Evolutionary conservation across 768 basidiomycete species (phyloP).

Genomic region (Boletus rex-veris): DNA sequence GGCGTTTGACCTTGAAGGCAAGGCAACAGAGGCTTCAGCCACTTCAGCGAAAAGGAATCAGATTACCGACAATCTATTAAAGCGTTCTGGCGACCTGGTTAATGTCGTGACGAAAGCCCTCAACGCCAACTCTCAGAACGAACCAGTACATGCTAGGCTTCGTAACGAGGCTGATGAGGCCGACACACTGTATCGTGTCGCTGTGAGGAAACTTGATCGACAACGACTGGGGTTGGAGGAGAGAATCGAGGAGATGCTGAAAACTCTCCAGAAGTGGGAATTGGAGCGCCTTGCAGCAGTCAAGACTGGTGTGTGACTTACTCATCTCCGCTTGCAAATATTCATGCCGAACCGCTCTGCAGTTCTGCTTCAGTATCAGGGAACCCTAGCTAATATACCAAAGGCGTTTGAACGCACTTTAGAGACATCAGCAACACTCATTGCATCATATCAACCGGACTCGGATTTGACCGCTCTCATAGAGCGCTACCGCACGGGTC

Average conservation of each 20-base stretch:
- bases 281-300: slow-evolving; percentile 76
- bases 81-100: slow-evolving; percentile 66
- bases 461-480: slow-evolving; percentile 83
- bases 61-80: slow-evolving; percentile 56
- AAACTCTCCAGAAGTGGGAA: slow-evolving; percentile 82
- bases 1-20: slow-evolving; percentile 31
- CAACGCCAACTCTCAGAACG: slow-evolving; percentile 42
- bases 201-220: slow-evolving; percentile 78
- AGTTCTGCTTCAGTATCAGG: slow-evolving; percentile 88
- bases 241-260: slow-evolving; percentile 77
- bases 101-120: slow-evolving; percentile 73
- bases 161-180: slow-evolving; percentile 79
- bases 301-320: slow-evolving; percentile 61
- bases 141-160: slow-evolving; percentile 67
- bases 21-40: slow-evolving; percentile 21
- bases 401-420: slow-evolving; percentile 60
- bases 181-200: slow-evolving; percentile 73
- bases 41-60: slow-evolving; percentile 31
- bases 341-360: not conserved
- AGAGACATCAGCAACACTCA: slow-evolving; percentile 68
- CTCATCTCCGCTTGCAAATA: not conserved
- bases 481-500: slow-evolving; percentile 89
- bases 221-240: slow-evolving; percentile 87
- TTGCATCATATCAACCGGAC: slow-evolving; percentile 86
- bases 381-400: slow-evolving; percentile 69